A percentile compares a stretch with the other conserved stretches of the same genome.
Conservation (phyloP, 192 early-diverging fungal species). For the Backusella liffmaniae region DNA sequence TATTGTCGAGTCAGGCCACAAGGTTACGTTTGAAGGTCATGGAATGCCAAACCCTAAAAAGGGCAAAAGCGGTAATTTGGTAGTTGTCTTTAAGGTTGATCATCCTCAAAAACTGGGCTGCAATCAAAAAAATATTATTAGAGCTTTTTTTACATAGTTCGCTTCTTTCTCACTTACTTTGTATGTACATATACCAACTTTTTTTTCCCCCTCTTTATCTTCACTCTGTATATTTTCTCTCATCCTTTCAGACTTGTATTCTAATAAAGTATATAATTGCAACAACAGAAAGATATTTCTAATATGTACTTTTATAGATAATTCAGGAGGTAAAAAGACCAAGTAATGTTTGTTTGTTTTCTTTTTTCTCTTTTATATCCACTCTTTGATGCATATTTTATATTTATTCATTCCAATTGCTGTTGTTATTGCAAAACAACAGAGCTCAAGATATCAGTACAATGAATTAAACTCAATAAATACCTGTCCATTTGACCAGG, state of each 20-base stretch:
- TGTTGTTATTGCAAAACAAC: not conserved
- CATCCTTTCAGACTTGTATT: not conserved
- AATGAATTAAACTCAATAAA: not conserved
- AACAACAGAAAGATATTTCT: not conserved
- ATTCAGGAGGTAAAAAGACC: not conserved
- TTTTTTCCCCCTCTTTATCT: not conserved
- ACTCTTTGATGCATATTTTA: not conserved
- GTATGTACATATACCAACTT: not conserved
- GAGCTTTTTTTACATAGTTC: not conserved
- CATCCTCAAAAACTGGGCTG: slow-evolving; percentile 57
- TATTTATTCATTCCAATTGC: not conserved
- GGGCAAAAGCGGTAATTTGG: slow-evolving; percentile 81
- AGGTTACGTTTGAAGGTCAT: slow-evolving; percentile 68
- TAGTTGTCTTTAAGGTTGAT: slow-evolving; percentile 74
- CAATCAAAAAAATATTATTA: not conserved
- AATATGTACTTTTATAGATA: not conserved
- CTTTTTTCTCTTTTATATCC: not conserved
- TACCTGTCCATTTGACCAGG: not conserved
- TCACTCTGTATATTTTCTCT: not conserved
- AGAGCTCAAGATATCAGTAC: not conserved
- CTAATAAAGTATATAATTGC: not conserved
- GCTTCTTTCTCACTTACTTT: not conserved
- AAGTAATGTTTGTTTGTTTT: not conserved
- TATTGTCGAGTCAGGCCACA: slow-evolving; percentile 71
- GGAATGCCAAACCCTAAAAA: slow-evolving; percentile 95